A percentile compares a stretch with the other conserved stretches of the same genome.
Conservation (phyloP, 345 rosid genomes). For the Aquilaria sinensis region DNA sequence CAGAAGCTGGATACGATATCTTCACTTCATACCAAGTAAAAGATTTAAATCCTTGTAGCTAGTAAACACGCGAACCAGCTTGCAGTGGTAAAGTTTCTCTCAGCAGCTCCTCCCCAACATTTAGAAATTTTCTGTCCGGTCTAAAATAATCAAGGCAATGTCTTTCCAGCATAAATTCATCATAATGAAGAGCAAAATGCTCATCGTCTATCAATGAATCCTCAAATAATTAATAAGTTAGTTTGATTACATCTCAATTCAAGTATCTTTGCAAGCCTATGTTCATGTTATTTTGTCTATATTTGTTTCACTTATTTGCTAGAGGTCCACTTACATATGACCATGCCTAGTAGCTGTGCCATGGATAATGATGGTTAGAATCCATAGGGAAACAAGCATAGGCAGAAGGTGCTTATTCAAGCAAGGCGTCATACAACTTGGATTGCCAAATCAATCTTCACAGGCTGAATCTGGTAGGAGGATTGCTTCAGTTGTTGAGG, state of each 20-base stretch:
- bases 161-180: not conserved
- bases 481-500: too few relatives aligned
- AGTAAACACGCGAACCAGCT: slow-evolving; percentile 53
- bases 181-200: not conserved
- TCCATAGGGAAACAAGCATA: slow-evolving; percentile 13
- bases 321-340: slow-evolving; percentile 26
- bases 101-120: slow-evolving; percentile 65
- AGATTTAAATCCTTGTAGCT: slow-evolving; percentile 61
- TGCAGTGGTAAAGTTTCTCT: slow-evolving; percentile 54
- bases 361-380: slow-evolving; percentile 15
- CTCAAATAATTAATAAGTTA: not conserved
- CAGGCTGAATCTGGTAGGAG: too few relatives aligned
- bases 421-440: too few relatives aligned
- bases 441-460: too few relatives aligned
- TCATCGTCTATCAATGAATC: not conserved
- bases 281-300: not conserved
- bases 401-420: too few relatives aligned
- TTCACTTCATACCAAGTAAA: slow-evolving; percentile 88
- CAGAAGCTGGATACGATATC: slow-evolving; percentile 98
- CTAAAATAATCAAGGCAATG: slow-evolving; percentile 18
- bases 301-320: not conserved
- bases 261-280: not conserved
- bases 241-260: not conserved
- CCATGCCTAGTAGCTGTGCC: slow-evolving; percentile 25
- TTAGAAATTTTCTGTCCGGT: slow-evolving; percentile 29